Conservation (phyloP, 495 filamentous ascomycete species). For the Xylaria cubensis region DNA sequence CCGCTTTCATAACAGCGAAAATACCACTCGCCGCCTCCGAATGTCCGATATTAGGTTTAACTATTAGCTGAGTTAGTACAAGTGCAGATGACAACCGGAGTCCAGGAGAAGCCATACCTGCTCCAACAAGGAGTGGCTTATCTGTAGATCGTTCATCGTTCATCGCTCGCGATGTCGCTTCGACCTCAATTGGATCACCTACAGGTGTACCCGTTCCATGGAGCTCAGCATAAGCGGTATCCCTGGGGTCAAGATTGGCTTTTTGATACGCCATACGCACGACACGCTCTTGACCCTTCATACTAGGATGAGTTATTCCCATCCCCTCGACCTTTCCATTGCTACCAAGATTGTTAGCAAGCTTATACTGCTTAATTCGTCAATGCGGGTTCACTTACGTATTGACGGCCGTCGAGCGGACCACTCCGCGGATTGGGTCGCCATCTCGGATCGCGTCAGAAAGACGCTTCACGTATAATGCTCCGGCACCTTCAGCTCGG, state of each 20-base stretch:
- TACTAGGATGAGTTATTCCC: conserved; percentile 64
- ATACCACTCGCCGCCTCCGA: conserved; percentile 51
- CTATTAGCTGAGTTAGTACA: conserved; percentile 22
- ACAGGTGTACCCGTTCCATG: conserved; percentile 54
- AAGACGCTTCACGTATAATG: conserved; percentile 65
- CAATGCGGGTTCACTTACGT: conserved; percentile 45
- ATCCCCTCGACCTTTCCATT: conserved; percentile 59
- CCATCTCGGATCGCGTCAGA: conserved; percentile 59
- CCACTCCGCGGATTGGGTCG: conserved; percentile 65
- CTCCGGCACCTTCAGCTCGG: conserved; percentile 64
- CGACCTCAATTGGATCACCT: conserved; percentile 59
- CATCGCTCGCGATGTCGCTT: conserved; percentile 50
- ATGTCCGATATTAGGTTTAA: conserved; percentile 56
- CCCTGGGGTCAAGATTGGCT: conserved; percentile 41
- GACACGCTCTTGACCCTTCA: conserved; percentile 58
- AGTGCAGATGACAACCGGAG: neutral
- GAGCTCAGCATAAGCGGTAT: conserved; percentile 50
- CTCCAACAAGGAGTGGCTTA: conserved; percentile 56
- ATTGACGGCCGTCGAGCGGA: conserved; percentile 63
- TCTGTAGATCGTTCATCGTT: conserved; percentile 36
- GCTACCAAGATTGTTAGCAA: conserved; percentile 12
- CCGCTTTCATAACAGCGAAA: conserved; percentile 61
- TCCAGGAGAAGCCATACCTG: conserved; percentile 42
- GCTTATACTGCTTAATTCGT: neutral
- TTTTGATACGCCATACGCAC: conserved; percentile 60